Evolutionary conservation across 2,329 filamentous ascomycete genomes (phyloP), one percentile per base, ranked within the genome.

Genomic region (Fusarium tricinctum): DNA sequence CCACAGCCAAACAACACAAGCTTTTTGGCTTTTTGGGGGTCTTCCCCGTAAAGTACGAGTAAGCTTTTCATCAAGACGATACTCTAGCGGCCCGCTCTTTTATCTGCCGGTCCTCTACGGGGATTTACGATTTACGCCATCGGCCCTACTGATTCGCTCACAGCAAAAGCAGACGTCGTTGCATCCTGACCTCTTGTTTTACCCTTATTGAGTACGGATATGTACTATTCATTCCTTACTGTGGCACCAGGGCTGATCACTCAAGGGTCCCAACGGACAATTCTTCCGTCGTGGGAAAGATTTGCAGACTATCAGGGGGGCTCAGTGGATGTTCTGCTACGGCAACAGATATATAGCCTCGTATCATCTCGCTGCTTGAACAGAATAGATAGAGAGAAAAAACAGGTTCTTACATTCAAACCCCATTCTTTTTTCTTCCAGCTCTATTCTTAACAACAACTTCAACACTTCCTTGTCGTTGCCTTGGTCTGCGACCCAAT

Each of bases 401-500:
- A 58, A 64, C 61, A 58, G 40, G 45, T 52, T 65, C 51, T 47
- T 55, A 32, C 20, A 20, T 30, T 20, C 42, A 52, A 30, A 5
- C 28, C 35, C 53, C 53, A 60, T 65, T 59, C 44, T 33, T 22
- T 62, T 30, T 39, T 40, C 28, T 23, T 23, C 28, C 28, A 30
- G 28, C 28, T 64, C 42, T 59, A 65, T 64, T 65, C 52, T 64
- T 53, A 42, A 48, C 60, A 64, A 44, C 30, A 45, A 14, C 39
- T 55, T 51, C 45, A 44, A 23, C 40, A 14, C 39, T 55, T 51
- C 45, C 33, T 48, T 38, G 30, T 33, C 30, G 13, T 15, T 33
- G 8, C n/a, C 7, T 38, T 17, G 56, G 64, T 72, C 69, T 67
- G 67, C 61, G 69, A 70, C 60, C 67, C 32, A 53, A 40, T 50